Evolutionary conservation across 768 basidiomycete genomes (phyloP).

Genomic region (Pleurotus pulmonarius): DNA sequence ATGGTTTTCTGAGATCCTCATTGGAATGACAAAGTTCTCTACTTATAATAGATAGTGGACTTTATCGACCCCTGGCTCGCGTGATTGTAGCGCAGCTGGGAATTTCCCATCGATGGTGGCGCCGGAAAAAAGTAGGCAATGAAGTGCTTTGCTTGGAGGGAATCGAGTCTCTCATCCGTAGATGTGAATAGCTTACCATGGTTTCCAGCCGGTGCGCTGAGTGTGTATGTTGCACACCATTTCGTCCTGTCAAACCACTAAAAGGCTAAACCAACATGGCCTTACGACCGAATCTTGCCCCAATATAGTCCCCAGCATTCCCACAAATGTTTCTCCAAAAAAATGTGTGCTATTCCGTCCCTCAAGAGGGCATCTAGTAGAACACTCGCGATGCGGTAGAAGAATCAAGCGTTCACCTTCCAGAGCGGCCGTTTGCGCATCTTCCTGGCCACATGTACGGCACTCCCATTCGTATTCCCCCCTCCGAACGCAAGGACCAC

Average conservation of each 20-base stretch:
- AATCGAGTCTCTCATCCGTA: neutral
- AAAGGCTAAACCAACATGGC: slow-evolving; percentile 11
- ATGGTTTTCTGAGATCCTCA: slow-evolving; percentile 28
- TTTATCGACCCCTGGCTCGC: slow-evolving; percentile 40
- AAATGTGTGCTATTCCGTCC: neutral
- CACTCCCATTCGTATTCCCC: slow-evolving; percentile 60
- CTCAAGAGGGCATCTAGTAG: neutral
- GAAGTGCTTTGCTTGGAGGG: neutral
- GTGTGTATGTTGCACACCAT: neutral
- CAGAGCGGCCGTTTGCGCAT: slow-evolving; percentile 79
- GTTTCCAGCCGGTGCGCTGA: neutral
- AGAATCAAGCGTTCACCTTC: slow-evolving; percentile 69
- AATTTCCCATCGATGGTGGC: slow-evolving; percentile 50
- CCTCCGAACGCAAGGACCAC: slow-evolving; percentile 89
- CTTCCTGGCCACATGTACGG: slow-evolving; percentile 87
- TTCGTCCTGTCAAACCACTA: slow-evolving; percentile 10
- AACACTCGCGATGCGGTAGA: neutral
- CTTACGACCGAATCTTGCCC: slow-evolving; percentile 8
- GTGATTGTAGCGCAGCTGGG: slow-evolving; percentile 47
- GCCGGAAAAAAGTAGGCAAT: slow-evolving; percentile 34
- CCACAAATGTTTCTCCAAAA: neutral
- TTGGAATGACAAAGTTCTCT: slow-evolving; percentile 21
- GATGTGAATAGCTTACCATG: neutral
- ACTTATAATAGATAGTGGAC: slow-evolving; percentile 41
- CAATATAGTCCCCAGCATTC: neutral